Evolutionary conservation across 805 yeast species (phyloP), one percentile per base, ranked within the genome.

Genomic region (Myxozyma lipomycoides): DNA sequence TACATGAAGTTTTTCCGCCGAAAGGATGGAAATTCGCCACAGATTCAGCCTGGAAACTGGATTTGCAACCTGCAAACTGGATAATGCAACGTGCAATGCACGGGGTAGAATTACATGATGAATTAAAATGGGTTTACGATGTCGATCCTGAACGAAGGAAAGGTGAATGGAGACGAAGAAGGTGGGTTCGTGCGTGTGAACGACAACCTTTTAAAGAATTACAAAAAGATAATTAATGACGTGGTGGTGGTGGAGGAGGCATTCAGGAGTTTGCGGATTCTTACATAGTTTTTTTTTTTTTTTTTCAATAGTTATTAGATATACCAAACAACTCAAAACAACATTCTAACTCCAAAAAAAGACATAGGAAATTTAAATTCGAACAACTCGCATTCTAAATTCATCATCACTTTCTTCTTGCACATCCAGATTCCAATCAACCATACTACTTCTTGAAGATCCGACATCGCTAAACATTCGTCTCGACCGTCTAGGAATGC

Each of bases 11-110:
- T 1, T 59, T 63, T 24, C 82, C 95, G 1, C 96, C 96, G 1
- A 61, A 61, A 9, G 82, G 81, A 12, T 89, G 96, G 96, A 72
- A 73, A 51, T 89, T 81, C 64, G 82, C 78, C 51, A 77, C 75
- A 24, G 74, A 76, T 40, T 52, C 60, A 25, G 70, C 71, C 9
- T 89, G 96, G 96, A 67, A 67, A 44, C 70, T 82, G 12, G 96
- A 88, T 61, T 59, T 62, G 15, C 65, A 77, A 38, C 81, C 83
- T 0, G 56, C 51, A 1, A 61, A 60, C 2, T 86, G 91, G 83
- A 70, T 80, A 4, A 43, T 56, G 0, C 78, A 74, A 23, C 70
- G 83, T 30, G 73, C 73, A 0, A 52, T 73, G 50, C 45, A 61
- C 32, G 39, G 65, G 43, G 59, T 67, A 25, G 57, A 61, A 18